Evolutionary conservation across 441 rosid species (phyloP).

Genomic region (Pelargonium myrrhifolium): DNA sequence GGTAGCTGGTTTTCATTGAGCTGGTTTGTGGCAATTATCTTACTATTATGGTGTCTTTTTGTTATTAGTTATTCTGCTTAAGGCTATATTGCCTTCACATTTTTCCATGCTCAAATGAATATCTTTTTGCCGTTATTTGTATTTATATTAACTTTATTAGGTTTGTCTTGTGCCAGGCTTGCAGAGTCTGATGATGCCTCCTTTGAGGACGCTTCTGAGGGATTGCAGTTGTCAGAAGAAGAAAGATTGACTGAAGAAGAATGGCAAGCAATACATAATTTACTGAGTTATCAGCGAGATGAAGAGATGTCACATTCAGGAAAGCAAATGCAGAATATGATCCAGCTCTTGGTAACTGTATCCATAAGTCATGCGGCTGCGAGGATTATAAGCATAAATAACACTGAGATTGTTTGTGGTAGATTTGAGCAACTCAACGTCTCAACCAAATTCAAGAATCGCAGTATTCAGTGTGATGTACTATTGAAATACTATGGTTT

Average conservation of each 20-base stretch:
- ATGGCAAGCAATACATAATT: constrained; percentile 88
- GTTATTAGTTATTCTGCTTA: background rate
- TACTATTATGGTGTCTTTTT: constrained; percentile 11
- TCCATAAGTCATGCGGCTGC: constrained; percentile 84
- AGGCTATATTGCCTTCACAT: background rate
- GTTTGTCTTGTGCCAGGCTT: constrained; percentile 41
- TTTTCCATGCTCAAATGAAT: background rate
- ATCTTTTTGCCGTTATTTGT: background rate
- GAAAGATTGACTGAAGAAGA: constrained; percentile 86
- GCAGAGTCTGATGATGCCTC: constrained; percentile 46
- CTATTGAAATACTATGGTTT: constrained; percentile 81
- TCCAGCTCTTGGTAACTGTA: constrained; percentile 64
- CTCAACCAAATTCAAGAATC: constrained; percentile 66
- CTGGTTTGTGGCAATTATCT: constrained; percentile 48
- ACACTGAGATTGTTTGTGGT: constrained; percentile 78
- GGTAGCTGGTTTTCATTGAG: constrained; percentile 81
- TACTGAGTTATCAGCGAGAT: constrained; percentile 83
- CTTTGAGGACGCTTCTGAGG: constrained; percentile 42
- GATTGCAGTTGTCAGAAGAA: constrained; percentile 47
- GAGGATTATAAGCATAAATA: constrained; percentile 59
- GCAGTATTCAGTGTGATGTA: constrained; percentile 70
- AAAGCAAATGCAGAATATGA: constrained; percentile 85
- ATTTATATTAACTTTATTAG: constrained; percentile 14
- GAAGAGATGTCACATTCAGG: constrained; percentile 61
- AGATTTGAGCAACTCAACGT: constrained; percentile 89